Conservation (phyloP, 345 rosid genomes). For the Sonneratia caseolaris region DNA sequence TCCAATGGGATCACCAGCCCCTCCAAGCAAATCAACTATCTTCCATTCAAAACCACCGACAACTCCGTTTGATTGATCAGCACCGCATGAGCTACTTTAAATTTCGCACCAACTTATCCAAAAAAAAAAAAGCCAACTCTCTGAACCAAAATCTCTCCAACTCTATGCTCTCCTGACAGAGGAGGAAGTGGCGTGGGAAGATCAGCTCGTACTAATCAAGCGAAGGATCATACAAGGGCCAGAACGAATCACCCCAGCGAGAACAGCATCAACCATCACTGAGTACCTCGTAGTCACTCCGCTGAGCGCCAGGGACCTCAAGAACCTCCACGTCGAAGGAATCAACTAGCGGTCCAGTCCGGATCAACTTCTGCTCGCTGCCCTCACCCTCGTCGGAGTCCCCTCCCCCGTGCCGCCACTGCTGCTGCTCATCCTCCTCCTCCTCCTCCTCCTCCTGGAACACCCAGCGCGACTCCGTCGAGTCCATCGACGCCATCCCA, state of each 20-base stretch:
- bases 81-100: too few species aligned
- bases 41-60: too few species aligned
- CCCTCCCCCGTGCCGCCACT: slow-evolving; percentile 33
- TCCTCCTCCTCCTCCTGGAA: slow-evolving; percentile 66
- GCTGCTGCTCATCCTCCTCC: slow-evolving; percentile 16
- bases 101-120: too few species aligned
- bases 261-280: not conserved
- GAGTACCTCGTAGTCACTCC: slow-evolving; percentile 57
- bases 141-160: too few species aligned
- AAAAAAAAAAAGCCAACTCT: too few species aligned
- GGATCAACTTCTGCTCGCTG: slow-evolving; percentile 63
- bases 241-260: not conserved
- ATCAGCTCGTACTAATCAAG: not conserved
- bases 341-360: slow-evolving; percentile 70
- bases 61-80: too few species aligned
- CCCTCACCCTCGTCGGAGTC: slow-evolving; percentile 44
- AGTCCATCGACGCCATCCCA: slow-evolving; percentile 50
- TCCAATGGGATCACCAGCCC: not conserved
- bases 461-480: slow-evolving; percentile 79
- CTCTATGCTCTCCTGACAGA: too few species aligned
- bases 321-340: slow-evolving; percentile 89
- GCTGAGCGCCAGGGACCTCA: slow-evolving; percentile 65
- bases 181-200: too few species aligned
- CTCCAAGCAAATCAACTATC: not conserved
- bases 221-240: not conserved